Evolutionary conservation across 2,329 filamentous ascomycete species (phyloP), one percentile per base, ranked within the genome.

Genomic region (Teratosphaeria epicoccoides): DNA sequence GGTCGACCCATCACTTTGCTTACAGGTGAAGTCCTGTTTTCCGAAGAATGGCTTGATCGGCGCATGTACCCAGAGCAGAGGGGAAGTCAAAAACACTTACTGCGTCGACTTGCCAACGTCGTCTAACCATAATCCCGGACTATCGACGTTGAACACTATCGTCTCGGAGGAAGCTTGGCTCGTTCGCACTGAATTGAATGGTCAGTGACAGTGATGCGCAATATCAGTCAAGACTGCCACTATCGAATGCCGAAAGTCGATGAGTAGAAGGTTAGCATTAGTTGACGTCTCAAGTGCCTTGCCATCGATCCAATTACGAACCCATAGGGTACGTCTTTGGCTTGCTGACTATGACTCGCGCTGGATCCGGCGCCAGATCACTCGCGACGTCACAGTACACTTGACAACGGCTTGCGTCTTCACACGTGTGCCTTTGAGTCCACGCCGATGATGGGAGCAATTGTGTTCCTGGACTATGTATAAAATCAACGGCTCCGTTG

Each of bases 11-110:
- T n/a, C n/a, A n/a, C n/a, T n/a, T n/a, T n/a, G n/a, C n/a, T n/a
- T n/a, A n/a, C n/a, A 67, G 43, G 63, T 62, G 52, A 63, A 65
- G 48, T 67, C 63, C 44, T 67, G 65, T 1, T 60, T 53, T 11
- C 33, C 20, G 33, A 7, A 10, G 2, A 28, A 28, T 28, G 26
- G 9, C 6, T 28, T 12, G 12, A 12, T 28, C 26, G 12, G 26
- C 26, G 28, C 28, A 6, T 29, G 11, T 29, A 10, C 28, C 9
- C 14, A 6, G 28, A 14, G 14, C 11, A 14, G 14, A 14, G 28
- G 11, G 28, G 28, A 29, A 1, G 9, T 29, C 28, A 14, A 29
- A n/a, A n/a, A n/a, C n/a, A 29, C 33, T 17, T 40, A 40, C 33
- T 47, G 52, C 17, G 49, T 51, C 17, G 29, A 11, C 40, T 47